Evolutionary conservation across 306 rosid genomes (phyloP), one percentile per base, ranked within the genome.

Genomic region (Chamaecrista fasciculata): DNA sequence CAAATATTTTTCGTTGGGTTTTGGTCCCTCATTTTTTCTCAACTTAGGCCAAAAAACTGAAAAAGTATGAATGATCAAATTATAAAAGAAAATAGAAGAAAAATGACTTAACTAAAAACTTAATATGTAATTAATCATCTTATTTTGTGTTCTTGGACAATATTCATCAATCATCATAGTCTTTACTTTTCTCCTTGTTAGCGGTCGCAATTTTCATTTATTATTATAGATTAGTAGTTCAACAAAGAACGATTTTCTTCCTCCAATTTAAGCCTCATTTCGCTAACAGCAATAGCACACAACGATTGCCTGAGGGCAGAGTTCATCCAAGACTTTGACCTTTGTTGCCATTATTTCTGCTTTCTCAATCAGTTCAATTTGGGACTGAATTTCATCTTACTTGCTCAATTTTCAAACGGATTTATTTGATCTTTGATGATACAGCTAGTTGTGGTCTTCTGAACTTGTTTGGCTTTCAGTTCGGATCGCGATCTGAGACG

Each of bases 401-500:
- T 0, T 7, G 0, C 18, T 43, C 6, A 15, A 43, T 14, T 11
- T 11, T n/a, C n/a, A n/a, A n/a, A n/a, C n/a, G 6, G 0, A 15
- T 3, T 0, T 0, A 43, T 14, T 43, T 43, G 19, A 43, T 43
- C 16, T 43, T 15, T 43, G 1, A 5, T 57, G 42, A 29, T 31
- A 7, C 3, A 29, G n/a, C n/a, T n/a, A n/a, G n/a, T n/a, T n/a
- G 8, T 29, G 14, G 29, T 28, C 11, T 28, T 43, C 67, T 56
- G 21, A 5, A 43, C 19, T 62, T n/a, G n/a, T 44, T 58, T 48
- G 42, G 76, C 21, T 67, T 70, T 65, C 77, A 40, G 69, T 48
- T 39, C 73, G 66, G 89, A 84, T 86, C 92, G 75, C 79, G 82
- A 82, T 76, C 80, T 69, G 40, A 51, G 55, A 52, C 53, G 44